Evolutionary conservation across 768 basidiomycete genomes (phyloP), one percentile per base, ranked within the genome.

Genomic region (Termitomyces sp.): DNA sequence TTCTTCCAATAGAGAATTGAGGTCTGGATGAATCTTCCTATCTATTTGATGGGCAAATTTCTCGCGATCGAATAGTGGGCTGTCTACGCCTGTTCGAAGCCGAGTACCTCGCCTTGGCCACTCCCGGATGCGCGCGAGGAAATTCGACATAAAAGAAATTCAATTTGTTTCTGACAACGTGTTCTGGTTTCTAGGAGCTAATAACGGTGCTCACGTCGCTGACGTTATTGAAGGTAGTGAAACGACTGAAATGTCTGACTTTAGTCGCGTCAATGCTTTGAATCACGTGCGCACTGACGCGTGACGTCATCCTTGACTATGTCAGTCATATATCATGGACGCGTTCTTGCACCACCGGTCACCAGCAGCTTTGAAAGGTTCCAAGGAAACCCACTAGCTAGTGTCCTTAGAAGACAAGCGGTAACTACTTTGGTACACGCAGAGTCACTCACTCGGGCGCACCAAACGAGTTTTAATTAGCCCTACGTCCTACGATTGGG

Each of bases 11-110:
- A 73, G 62, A 33, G 69, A 67, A 57, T 72, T 67, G 28, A 76
- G 64, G 56, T 78, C 65, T 51, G 74, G 71, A 50, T 75, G 76
- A 41, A 78, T 77, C 62, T 69, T 74, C 30, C 66, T 69, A 35
- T 68, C 63, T 13, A 69, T 50, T 30, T 51, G 36, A 32, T 20
- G 49, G 11, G 7, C 20, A 41, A 54, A 36, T 5, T 53, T 53
- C 18, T 38, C 32, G 32, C 33, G 22, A 22, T 49, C 41, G 43
- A 26, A 18, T 38, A 26, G 35, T 28, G 52, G 32, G 45, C 40
- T n/a, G 28, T 59, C 41, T 20, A 44, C 5, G 33, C 18, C 6
- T 46, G 22, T 41, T 54, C 24, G 57, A 32, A 28, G 22, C 7
- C 38, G 55, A 44, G 20, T 40, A 22, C 33, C 41, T 43, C 55